These are phyloP conservation scores for Stellera chamaejasme DNA, from an alignment of 345 rosid species.

Conservation along the genomic window DNA sequence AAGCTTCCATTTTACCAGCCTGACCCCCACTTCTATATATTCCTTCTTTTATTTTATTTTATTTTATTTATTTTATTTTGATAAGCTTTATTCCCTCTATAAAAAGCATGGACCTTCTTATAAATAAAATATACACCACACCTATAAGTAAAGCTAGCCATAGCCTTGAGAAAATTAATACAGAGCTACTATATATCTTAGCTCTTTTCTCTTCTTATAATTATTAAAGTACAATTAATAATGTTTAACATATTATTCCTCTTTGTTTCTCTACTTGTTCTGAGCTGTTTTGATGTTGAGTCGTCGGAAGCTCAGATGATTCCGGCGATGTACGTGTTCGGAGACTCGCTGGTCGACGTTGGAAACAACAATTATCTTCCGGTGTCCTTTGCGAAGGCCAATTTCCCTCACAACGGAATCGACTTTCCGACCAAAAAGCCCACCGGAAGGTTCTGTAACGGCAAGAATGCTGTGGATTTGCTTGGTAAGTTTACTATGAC, in stretches of 20 bases:
- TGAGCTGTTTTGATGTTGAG: neutral
- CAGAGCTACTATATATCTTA: no score
- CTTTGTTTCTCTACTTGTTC: neutral
- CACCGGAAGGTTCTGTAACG: constrained; percentile 57
- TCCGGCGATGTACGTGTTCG: constrained; percentile 43
- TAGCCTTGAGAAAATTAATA: no score
- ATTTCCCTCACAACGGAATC: constrained; percentile 42
- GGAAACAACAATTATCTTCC: constrained; percentile 48
- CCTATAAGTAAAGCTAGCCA: no score
- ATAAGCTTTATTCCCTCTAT: no score
- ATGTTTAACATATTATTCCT: neutral
- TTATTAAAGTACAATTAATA: no score
- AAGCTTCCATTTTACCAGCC: no score
- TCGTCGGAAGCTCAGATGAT: constrained; percentile 13
- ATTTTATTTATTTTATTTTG: no score
- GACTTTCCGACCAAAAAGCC: constrained; percentile 38
- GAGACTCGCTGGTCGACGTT: constrained; percentile 50
- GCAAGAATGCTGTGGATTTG: constrained; percentile 24
- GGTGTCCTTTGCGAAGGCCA: constrained; percentile 30
- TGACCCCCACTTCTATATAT: no score
- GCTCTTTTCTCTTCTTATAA: no score
- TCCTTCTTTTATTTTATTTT: no score
- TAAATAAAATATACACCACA: no score
- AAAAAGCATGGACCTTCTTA: no score
- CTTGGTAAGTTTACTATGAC: constrained; percentile 3